Conservation (phyloP, 768 basidiomycete genomes). For the Calocera viscosa region DNA sequence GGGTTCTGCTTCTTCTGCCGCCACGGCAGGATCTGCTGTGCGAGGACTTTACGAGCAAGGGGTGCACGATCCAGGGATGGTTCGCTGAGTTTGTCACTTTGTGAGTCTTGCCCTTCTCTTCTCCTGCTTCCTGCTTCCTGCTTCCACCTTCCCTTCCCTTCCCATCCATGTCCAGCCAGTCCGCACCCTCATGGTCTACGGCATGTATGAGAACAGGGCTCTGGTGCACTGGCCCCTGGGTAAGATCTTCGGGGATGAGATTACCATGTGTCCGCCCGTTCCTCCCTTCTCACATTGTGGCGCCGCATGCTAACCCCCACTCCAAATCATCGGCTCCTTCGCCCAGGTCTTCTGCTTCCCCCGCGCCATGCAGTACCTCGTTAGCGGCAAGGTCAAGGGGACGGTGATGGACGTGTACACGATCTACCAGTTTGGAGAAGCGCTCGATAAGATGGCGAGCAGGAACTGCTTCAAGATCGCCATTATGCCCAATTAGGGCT, state of each 20-base stretch:
- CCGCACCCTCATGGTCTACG: slow-evolving; percentile 79
- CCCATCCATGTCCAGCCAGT: too few species aligned
- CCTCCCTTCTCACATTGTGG: slow-evolving; percentile 9
- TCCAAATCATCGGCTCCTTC: slow-evolving; percentile 81
- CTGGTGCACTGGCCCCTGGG: slow-evolving; percentile 78
- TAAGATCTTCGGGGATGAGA: slow-evolving; percentile 67
- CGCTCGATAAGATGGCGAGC: slow-evolving; percentile 55
- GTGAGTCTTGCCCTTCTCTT: too few species aligned
- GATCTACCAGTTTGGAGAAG: slow-evolving; percentile 48
- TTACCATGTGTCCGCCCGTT: slow-evolving; percentile 27
- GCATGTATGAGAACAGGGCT: slow-evolving; percentile 79
- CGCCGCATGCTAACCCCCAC: too few species aligned
- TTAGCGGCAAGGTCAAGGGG: slow-evolving; percentile 75
- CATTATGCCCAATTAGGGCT: slow-evolving; percentile 12
- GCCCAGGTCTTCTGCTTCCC: slow-evolving; percentile 85
- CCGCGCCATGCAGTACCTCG: slow-evolving; percentile 77
- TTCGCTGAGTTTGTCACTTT: slow-evolving; percentile 83
- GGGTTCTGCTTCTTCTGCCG: slow-evolving; percentile 79
- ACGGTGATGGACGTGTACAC: slow-evolving; percentile 58
- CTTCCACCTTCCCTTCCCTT: not conserved
- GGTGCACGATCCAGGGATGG: slow-evolving; percentile 69
- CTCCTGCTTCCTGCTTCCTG: too few species aligned
- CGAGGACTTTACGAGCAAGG: slow-evolving; percentile 70
- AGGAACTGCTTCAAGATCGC: slow-evolving; percentile 27
- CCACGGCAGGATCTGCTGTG: slow-evolving; percentile 69